Conservation (phyloP, 768 basidiomycete species). For the Lanmaoa rubissima region DNA sequence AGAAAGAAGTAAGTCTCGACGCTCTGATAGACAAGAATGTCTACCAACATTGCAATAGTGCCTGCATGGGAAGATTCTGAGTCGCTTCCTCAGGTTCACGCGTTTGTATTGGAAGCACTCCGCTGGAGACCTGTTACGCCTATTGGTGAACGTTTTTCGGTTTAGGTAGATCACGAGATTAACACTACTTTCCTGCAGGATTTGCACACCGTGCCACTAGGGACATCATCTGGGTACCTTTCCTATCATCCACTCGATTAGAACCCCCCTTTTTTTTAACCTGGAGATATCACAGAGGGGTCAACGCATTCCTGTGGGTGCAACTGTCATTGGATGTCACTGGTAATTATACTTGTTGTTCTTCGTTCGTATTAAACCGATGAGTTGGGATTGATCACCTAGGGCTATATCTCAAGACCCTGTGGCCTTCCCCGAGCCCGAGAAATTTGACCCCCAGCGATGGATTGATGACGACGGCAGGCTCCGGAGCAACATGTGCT, state of each 20-base stretch:
- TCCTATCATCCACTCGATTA: not conserved
- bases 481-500: constrained; percentile 42
- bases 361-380: not conserved
- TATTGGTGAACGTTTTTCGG: constrained; percentile 16
- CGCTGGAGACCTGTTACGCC: constrained; percentile 36
- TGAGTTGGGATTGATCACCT: not conserved
- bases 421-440: constrained; percentile 31
- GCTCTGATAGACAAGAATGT: not conserved
- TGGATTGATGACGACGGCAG: constrained; percentile 46
- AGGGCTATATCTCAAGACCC: constrained; percentile 28
- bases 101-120: constrained; percentile 35
- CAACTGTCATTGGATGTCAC: constrained; percentile 20
- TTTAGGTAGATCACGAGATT: not conserved
- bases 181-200: constrained; percentile 21
- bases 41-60: constrained; percentile 16
- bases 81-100: constrained; percentile 34
- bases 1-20: constrained; percentile 19
- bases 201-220: constrained; percentile 61
- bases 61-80: constrained; percentile 36
- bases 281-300: constrained; percentile 10
- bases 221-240: constrained; percentile 56
- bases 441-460: constrained; percentile 52
- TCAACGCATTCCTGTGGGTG: constrained; percentile 23
- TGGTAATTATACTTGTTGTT: constrained; percentile 7
- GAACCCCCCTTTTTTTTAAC: constrained; percentile 36